These are phyloP conservation scores for Mycena capillaripes DNA, from an alignment of 768 basidiomycete genomes.

Conservation along the genomic window DNA sequence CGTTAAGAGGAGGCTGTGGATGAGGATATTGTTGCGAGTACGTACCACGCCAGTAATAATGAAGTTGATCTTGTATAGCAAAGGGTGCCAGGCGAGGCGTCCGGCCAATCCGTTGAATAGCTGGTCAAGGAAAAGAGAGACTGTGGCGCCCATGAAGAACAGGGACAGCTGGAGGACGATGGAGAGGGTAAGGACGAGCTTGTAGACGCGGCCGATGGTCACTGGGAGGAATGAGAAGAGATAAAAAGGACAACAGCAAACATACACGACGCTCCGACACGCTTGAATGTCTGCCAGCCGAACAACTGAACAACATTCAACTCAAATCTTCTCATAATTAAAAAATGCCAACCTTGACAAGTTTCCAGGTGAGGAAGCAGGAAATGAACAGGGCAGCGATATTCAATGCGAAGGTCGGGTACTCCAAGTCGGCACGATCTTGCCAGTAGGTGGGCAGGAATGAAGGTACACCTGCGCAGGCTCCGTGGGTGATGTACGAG, in stretches of 20 bases:
- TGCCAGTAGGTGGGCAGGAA: constrained; percentile 79
- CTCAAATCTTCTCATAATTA: not conserved
- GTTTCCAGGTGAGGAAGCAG: constrained; percentile 76
- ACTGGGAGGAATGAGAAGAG: constrained; percentile 37
- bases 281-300: constrained; percentile 92
- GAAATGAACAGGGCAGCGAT: constrained; percentile 71
- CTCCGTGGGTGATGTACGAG: constrained; percentile 71
- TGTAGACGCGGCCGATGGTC: constrained; percentile 82
- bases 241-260: not conserved
- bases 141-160: constrained; percentile 81
- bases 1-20: too few species aligned
- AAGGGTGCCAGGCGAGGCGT: constrained; percentile 58
- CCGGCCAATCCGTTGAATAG: constrained; percentile 77
- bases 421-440: constrained; percentile 70
- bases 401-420: constrained; percentile 75
- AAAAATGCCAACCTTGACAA: constrained; percentile 70
- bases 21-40: constrained; percentile 30
- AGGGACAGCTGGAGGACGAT: constrained; percentile 82
- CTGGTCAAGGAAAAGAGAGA: constrained; percentile 84
- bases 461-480: constrained; percentile 65
- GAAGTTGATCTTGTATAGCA: constrained; percentile 68
- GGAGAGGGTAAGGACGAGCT: constrained; percentile 76
- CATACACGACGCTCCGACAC: constrained; percentile 76
- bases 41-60: constrained; percentile 73
- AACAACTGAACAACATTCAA: constrained; percentile 60